These are phyloP conservation scores for Wallemia ichthyophaga DNA, from an alignment of 1,284 basidiomycete species.

Conservation along the genomic window DNA sequence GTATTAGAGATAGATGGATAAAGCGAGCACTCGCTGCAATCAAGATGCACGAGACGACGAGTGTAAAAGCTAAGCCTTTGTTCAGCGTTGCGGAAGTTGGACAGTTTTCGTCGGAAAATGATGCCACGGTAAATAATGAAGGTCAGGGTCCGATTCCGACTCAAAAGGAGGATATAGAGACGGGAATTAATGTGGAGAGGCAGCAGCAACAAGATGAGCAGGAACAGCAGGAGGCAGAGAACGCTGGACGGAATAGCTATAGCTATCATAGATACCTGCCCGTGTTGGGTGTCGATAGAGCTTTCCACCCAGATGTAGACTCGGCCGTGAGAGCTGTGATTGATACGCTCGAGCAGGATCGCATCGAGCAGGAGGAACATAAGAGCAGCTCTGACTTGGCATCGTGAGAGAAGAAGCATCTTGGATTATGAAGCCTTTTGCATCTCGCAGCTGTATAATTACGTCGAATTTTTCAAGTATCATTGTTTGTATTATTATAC, in stretches of 20 bases:
- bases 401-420: too few species aligned
- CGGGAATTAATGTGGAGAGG: not conserved
- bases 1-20: not conserved
- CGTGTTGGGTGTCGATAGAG: not conserved
- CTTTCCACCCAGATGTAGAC: constrained; percentile 1
- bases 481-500: too few species aligned
- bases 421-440: too few species aligned
- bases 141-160: not conserved
- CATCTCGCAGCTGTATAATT: too few species aligned
- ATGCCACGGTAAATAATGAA: not conserved
- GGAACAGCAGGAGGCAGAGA: not conserved
- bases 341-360: not conserved
- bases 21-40: not conserved
- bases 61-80: not conserved
- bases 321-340: not conserved
- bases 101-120: not conserved
- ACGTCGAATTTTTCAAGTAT: too few species aligned
- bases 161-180: not conserved
- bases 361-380: not conserved
- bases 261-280: not conserved
- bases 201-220: not conserved
- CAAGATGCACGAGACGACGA: not conserved
- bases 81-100: not conserved
- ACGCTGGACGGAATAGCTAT: not conserved
- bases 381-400: not conserved